These are phyloP conservation scores for Reutealis trisperma DNA, from an alignment of 345 rosid genomes.

Conservation along the genomic window DNA sequence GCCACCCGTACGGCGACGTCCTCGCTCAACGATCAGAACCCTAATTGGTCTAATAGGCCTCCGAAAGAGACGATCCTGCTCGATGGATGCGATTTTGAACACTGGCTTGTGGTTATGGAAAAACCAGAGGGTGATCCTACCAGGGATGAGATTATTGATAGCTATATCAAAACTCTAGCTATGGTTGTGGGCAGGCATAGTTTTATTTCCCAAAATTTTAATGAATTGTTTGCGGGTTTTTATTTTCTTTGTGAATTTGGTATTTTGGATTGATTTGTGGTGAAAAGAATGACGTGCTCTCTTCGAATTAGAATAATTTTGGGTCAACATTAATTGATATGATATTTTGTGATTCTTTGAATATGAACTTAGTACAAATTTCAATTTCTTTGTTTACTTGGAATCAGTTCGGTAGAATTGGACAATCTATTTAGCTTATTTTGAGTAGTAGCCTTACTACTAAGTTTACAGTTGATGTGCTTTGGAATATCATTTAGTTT, in stretches of 20 bases:
- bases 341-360: too few relatives aligned
- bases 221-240: background rate
- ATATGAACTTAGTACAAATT: too few relatives aligned
- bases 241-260: background rate
- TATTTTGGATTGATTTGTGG: background rate
- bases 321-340: too few relatives aligned
- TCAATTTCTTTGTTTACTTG: too few relatives aligned
- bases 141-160: constrained; percentile 82
- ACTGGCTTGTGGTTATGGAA: constrained; percentile 91
- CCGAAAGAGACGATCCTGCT: constrained; percentile 89
- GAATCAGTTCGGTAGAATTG: too few relatives aligned
- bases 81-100: constrained; percentile 93
- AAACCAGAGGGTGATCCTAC: constrained; percentile 63
- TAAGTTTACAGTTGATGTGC: too few relatives aligned
- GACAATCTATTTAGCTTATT: too few relatives aligned
- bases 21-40: constrained; percentile 67
- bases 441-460: too few relatives aligned
- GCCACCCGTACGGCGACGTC: constrained; percentile 57
- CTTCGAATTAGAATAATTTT: too few relatives aligned
- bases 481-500: too few relatives aligned
- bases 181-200: constrained; percentile 67
- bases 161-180: constrained; percentile 73
- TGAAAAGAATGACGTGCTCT: too few relatives aligned
- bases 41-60: constrained; percentile 92
- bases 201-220: background rate